A percentile compares a stretch with the other conserved stretches of the same genome.
Evolutionary conservation across 345 rosid genomes (phyloP).

Genomic region (Brassica carinata): DNA sequence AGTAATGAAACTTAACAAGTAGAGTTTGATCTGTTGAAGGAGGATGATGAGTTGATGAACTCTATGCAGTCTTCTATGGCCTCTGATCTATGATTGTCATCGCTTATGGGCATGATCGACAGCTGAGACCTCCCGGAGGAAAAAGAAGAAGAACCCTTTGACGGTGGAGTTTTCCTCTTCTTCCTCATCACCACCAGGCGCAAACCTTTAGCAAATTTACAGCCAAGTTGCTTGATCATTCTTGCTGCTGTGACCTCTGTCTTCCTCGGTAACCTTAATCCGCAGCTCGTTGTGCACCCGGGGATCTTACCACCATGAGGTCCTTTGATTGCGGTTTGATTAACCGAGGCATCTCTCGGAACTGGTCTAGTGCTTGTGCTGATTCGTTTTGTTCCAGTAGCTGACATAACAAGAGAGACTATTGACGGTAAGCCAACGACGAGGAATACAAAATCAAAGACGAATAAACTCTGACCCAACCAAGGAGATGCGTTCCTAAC

Average conservation of each 20-base stretch:
- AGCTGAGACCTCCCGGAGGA: conserved; percentile 47
- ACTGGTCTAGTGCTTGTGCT: conserved; percentile 20
- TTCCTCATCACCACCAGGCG: conserved; percentile 45
- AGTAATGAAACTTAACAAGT: conserved; percentile 31
- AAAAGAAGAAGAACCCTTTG: conserved; percentile 48
- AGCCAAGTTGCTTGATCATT: conserved; percentile 54
- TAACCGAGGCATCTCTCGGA: conserved; percentile 19
- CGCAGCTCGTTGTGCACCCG: conserved; percentile 45
- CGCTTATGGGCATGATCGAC: conserved; percentile 40
- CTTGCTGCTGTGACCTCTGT: conserved; percentile 46
- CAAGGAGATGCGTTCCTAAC: too few relatives aligned
- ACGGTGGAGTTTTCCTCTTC: conserved; percentile 39
- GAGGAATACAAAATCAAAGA: too few relatives aligned
- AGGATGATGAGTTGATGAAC: conserved; percentile 75
- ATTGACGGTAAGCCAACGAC: too few relatives aligned
- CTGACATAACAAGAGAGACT: conserved; percentile 42
- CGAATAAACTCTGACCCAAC: too few relatives aligned
- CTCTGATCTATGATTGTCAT: conserved; percentile 62
- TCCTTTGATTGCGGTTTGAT: conserved; percentile 21
- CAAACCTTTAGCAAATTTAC: conserved; percentile 54
- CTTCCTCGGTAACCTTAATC: conserved; percentile 51
- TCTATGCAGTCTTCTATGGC: conserved; percentile 83
- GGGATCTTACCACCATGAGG: conserved; percentile 31
- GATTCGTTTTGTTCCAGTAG: conserved; percentile 29
- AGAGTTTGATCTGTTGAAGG: conserved; percentile 61